Evolutionary conservation across 2,329 filamentous ascomycete genomes (phyloP).

Genomic region (Westerdykella sp.): DNA sequence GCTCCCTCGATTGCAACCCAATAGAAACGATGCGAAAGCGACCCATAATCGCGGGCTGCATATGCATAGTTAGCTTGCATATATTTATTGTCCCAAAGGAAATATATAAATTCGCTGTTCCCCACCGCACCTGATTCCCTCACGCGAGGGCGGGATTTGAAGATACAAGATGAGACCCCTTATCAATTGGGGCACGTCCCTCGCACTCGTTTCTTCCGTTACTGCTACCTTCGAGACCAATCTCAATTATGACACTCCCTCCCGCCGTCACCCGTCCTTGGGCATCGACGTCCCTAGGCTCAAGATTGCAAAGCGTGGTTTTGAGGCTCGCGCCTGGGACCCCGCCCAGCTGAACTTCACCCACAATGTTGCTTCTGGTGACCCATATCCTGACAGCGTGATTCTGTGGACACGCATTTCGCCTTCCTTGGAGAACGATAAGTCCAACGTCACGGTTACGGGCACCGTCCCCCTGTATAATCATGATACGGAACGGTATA

Average conservation of each 20-base stretch:
- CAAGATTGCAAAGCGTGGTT: slow-evolving; percentile 53
- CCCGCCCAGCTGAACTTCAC: slow-evolving; percentile 55
- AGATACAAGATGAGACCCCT: too few species aligned
- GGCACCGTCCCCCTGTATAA: slow-evolving; percentile 49
- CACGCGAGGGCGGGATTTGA: too few species aligned
- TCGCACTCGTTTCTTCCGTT: slow-evolving; percentile 9
- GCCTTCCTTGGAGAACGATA: slow-evolving; percentile 24
- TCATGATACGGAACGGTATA: slow-evolving; percentile 47
- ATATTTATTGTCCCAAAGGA: too few species aligned
- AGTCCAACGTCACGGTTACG: slow-evolving; percentile 45
- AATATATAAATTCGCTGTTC: too few species aligned
- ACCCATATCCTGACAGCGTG: slow-evolving; percentile 37
- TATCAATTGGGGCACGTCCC: background rate
- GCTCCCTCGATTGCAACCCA: too few species aligned
- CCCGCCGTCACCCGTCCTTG: slow-evolving; percentile 55
- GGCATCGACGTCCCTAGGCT: slow-evolving; percentile 56
- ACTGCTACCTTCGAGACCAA: slow-evolving; percentile 39
- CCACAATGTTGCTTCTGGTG: slow-evolving; percentile 47
- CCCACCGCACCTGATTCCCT: too few species aligned
- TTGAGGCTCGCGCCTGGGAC: slow-evolving; percentile 31
- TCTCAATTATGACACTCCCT: slow-evolving; percentile 63
- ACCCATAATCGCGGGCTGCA: too few species aligned
- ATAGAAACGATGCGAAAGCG: too few species aligned
- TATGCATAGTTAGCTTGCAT: too few species aligned
- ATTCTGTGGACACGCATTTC: slow-evolving; percentile 40